phyloP scores from a whole-genome alignment of 495 filamentous ascomycete species.

The Aspergillus haitiensis region DNA sequence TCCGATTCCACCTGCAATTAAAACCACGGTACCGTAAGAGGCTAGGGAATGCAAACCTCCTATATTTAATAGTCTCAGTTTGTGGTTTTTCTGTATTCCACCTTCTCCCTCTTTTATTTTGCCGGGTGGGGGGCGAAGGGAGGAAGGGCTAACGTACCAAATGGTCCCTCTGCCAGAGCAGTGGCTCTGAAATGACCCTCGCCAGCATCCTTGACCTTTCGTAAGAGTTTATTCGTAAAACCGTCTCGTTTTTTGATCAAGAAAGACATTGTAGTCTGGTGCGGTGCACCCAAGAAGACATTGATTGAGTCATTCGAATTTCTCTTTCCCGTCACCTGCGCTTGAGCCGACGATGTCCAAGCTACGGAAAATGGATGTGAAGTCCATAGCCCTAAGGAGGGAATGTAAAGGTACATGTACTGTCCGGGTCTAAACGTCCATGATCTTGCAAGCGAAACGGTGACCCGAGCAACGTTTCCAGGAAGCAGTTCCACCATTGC shows the following conservation, averaged over 20 bases:
- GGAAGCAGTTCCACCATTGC: constrained; percentile 55
- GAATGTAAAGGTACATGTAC: constrained; percentile 59
- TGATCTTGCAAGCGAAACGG: constrained; percentile 48
- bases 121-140: not conserved
- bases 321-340: constrained; percentile 29
- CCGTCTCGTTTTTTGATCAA: constrained; percentile 56
- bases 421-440: constrained; percentile 54
- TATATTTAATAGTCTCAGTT: constrained; percentile 12
- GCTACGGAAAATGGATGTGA: constrained; percentile 61
- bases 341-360: constrained; percentile 40
- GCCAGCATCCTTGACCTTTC: constrained; percentile 41
- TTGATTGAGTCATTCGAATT: constrained; percentile 38
- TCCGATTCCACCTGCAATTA: constrained; percentile 60
- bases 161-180: constrained; percentile 57
- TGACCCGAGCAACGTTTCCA: constrained; percentile 50
- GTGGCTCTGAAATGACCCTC: constrained; percentile 44
- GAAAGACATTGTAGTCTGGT: constrained; percentile 49
- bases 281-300: constrained; percentile 32
- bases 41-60: constrained; percentile 51
- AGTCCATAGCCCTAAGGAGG: constrained; percentile 49
- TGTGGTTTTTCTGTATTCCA: not conserved
- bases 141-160: constrained; percentile 37
- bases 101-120: no score
- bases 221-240: constrained; percentile 53
- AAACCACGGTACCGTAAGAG: constrained; percentile 55